Conservation (phyloP, 306 rosid species). For the Oemleria cerasiformis region DNA sequence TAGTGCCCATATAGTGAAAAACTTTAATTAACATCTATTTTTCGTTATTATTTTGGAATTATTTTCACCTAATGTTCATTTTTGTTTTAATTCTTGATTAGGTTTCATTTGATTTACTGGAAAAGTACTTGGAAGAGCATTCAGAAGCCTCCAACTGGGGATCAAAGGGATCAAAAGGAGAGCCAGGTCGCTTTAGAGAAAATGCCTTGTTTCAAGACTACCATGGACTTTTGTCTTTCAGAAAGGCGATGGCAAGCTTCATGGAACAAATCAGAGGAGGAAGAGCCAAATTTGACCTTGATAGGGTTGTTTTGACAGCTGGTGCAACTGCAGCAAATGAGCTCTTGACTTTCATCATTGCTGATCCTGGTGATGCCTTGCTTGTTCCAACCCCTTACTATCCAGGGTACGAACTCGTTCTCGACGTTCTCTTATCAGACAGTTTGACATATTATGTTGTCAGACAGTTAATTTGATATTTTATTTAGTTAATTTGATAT, state of each 20-base stretch:
- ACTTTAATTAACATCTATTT: neutral
- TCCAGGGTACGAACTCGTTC: conserved; percentile 59
- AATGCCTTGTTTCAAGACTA: conserved; percentile 94
- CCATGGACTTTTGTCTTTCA: conserved; percentile 71
- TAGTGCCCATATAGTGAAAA: neutral
- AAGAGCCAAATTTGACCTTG: conserved; percentile 63
- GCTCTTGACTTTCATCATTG: conserved; percentile 79
- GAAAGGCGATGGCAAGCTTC: conserved; percentile 89
- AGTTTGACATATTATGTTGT: neutral
- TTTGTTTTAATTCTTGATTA: conserved; percentile 19
- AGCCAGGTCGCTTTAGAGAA: conserved; percentile 55
- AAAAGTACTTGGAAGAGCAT: conserved; percentile 61
- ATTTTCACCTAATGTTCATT: neutral
- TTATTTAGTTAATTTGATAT: too few relatives aligned
- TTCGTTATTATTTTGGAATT: neutral
- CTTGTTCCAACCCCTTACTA: conserved; percentile 93
- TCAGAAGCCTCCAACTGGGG: conserved; percentile 53
- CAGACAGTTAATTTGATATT: too few relatives aligned
- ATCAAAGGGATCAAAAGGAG: conserved; percentile 29
- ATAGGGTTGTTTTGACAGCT: conserved; percentile 77
- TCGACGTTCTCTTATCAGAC: neutral
- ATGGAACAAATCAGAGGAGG: conserved; percentile 85
- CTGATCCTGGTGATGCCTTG: conserved; percentile 85
- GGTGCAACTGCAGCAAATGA: conserved; percentile 98
- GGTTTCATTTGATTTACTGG: conserved; percentile 90